Base-by-base conservation (phyloP, 75 land plant species). In the Picea sitchensis region DNA sequence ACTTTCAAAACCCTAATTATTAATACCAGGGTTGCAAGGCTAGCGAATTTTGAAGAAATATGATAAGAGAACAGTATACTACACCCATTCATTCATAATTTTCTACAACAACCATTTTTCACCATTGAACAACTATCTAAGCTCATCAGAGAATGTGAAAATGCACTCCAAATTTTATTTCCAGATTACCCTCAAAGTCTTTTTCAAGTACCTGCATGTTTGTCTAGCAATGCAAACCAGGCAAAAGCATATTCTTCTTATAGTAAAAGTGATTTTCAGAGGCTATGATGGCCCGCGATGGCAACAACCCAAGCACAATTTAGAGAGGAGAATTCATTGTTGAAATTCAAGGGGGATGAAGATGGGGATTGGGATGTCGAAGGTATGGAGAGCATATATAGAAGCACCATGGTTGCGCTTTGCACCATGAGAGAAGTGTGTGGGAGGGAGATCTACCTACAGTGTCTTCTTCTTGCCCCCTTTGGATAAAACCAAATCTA, bases 11-110 rank as follows among this genome's bases (percentile, higher is more conserved):
- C 56, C 56, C 56, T 51, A 51, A 51, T 9, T 51, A 8, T 26
- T 51, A 51, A 51, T 9, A 14, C 67, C 32, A 14, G 67, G 34
- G 32, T 14, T 26, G 17, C 84, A 96, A 94, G 99, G 9, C 78
- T 94, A 68, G 98, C 90, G 1, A 96, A 96, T 96, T 14, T 77
- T 94, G 86, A 96, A 96, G 90, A 96, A 94, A 76, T 96, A 94
- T 64, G 98, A 96, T 86, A 96, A 96, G 84, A 34, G 89, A 79
- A 94, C 95, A 4, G 99, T 97, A 2, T 92, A 8, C 82, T 95
- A 12, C 26, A 26, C 26, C 95, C 95, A 8, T 91, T 94, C 86
- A 92, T 96, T 41, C 84, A 91, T 54, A 91, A 85, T 71, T 90
- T 94, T 2, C 72, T 96, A 74, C 81, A 91, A 47, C 99, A 96